Evolutionary conservation across 2,329 filamentous ascomycete species (phyloP), one percentile per base, ranked within the genome.

Genomic region (Xylariaceae sp.): DNA sequence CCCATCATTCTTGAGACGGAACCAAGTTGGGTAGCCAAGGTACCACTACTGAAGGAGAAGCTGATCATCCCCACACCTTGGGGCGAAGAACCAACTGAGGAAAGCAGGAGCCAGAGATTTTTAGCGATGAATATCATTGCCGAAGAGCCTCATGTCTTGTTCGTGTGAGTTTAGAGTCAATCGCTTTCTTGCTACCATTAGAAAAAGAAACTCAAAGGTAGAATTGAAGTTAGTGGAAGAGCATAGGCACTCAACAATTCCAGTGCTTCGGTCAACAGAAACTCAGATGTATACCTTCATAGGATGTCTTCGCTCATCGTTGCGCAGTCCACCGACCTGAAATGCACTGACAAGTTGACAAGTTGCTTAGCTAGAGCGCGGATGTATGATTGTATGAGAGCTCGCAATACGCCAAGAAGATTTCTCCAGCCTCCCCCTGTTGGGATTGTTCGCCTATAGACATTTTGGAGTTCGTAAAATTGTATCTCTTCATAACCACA

Each of bases 401-500:
- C 52, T 19, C 26, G 19, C 6, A 54, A n/a, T 4, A 59, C 48
- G 11, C 28, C 21, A 3, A 65, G 3, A 3, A 62, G 24, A 50
- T 65, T 62, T 56, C 60, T 59, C n/a, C 65, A n/a, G 2, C 60
- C 55, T 4, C 65, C 61, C 17, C 53, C 53, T 5, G 29, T 53
- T 23, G 61, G 4, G 2, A 68, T 53, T 11, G 37, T 45, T 45
- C 54, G 48, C 41, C 69, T 67, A 37, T 68, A 73, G 21, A 63
- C 61, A 17, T 49, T 41, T 61, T 69, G 70, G 11, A 73, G n/a
- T 14, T 17, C 36, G 46, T 75, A 69, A 37, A 72, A 75, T 2
- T 48, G 53, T 9, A 70, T 34, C 49, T 55, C 58, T 45, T 77
- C 74, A 14, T 61, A 59, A 1, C 75, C 75, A 7, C 68, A 63